Base-by-base conservation (phyloP, 2,329 filamentous ascomycete species). In the Verticillium klebahnii region DNA sequence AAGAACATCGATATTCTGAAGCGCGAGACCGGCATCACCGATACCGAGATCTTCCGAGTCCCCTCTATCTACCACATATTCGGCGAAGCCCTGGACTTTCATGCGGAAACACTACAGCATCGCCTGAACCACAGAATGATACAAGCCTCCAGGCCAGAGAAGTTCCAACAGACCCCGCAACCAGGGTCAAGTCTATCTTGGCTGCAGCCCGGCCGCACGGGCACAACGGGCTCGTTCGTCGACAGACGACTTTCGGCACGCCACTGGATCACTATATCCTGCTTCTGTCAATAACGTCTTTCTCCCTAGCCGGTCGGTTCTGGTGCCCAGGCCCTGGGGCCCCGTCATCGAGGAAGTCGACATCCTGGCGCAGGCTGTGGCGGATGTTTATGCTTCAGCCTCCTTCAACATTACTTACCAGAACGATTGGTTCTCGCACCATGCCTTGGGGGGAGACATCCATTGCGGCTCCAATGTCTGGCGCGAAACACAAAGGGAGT, bases 341-440 rank as follows among this genome's bases (percentile, higher is more conserved):
- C 11, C 72, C 61, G 50, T 72, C 2, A 66, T 73, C 3, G 56
- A 70, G 6, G 67, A 66, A 0, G 36, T 63, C 50, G 72, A 74
- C 19, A 63, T 73, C 1, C 29, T 74, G 0, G 64, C 63, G 2
- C 57, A 61, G n/a, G 68, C 64, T 4, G 66, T 69, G 1, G 57
- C 9, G 0, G 60, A 62, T 17, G 67, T 64, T 1, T 73, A 74
- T 58, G 62, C 60, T 0, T 62, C 29, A n/a, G 70, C 59, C 1
- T 64, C 65, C 0, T 66, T 61, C 3, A 69, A 67, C 7, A 59
- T 73, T 0, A 66, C 63, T 0, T 73, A 62, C 9, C 63, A 71
- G 6, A 71, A 74, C 19, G 68, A 70, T 36, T 74, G 66, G 62
- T 67, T 68, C n/a, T 66, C 67, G 1, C 70, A 72, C 31, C 72